phyloP scores from a whole-genome alignment of 768 basidiomycete species.

The Termitomyces sp. region DNA sequence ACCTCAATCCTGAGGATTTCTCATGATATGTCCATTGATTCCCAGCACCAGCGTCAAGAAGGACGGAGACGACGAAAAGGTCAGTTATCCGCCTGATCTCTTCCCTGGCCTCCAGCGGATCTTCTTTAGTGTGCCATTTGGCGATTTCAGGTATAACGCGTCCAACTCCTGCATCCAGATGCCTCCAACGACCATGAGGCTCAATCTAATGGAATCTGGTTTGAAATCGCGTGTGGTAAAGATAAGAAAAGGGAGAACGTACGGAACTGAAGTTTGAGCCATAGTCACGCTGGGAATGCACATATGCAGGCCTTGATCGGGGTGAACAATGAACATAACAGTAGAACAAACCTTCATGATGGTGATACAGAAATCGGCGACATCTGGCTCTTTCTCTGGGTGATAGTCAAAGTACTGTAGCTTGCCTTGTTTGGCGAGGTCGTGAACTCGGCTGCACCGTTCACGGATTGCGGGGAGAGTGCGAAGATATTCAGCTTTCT shows the following conservation, averaged over 20 bases:
- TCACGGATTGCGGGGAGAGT: slow-evolving; percentile 89
- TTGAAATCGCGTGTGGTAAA: neutral
- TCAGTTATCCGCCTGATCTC: slow-evolving; percentile 75
- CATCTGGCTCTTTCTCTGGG: slow-evolving; percentile 64
- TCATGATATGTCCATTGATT: slow-evolving; percentile 76
- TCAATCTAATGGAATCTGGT: slow-evolving; percentile 52
- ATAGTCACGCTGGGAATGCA: slow-evolving; percentile 63
- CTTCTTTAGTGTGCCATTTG: slow-evolving; percentile 42
- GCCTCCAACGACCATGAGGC: slow-evolving; percentile 87
- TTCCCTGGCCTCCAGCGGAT: slow-evolving; percentile 46
- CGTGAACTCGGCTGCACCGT: slow-evolving; percentile 72
- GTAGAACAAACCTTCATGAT: slow-evolving; percentile 66
- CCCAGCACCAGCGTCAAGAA: slow-evolving; percentile 94
- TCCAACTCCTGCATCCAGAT: slow-evolving; percentile 65
- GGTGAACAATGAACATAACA: neutral
- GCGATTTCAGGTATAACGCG: slow-evolving; percentile 59
- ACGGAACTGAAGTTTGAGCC: slow-evolving; percentile 61
- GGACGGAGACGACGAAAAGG: slow-evolving; percentile 84
- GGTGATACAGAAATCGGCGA: slow-evolving; percentile 65
- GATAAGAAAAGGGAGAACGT: slow-evolving; percentile 17
- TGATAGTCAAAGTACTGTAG: slow-evolving; percentile 86
- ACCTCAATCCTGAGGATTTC: slow-evolving; percentile 41
- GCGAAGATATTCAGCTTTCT: slow-evolving; percentile 65
- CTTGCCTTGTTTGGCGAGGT: slow-evolving; percentile 67
- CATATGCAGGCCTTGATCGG: neutral